Evolutionary conservation across 192 early-diverging fungal species (phyloP), one percentile per base, ranked within the genome.

Genomic region (Coemansia sp.): DNA sequence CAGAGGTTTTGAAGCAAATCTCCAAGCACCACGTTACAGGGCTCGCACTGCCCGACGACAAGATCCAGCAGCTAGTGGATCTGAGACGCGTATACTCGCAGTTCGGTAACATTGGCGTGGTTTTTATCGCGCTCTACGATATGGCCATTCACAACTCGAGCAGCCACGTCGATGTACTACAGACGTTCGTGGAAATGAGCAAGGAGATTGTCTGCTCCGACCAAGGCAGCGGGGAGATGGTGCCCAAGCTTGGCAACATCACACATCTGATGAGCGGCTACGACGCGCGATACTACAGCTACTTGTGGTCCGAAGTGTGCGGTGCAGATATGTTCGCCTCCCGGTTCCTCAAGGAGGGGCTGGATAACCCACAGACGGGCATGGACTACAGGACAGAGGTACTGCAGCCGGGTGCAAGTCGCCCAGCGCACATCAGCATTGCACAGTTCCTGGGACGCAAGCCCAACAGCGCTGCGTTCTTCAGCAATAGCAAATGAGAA

Each of bases 281-380:
- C 65, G 89, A 90, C 61, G 85, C 87, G 17, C 81, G 83, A 2
- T 91, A 92, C 65, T 92, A 91, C 62, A 90, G 91, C 4, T 93
- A 93, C 65, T 63, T 91, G 66, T 93, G 87, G 86, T 86, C 87
- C 3, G 84, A 91, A 75, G 89, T 92, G 46, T 92, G 86, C 65
- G 86, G 89, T 4, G 87, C 88, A 32, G 93, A 95, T 75, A 90
- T 95, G 85, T 95, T 85, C 72, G 89, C 80, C 33, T 84, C 85
- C 25, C 79, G 88, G 9, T 91, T 92, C 73, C 72, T 83, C 56
- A 81, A 79, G 15, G 83, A 89, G 15, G 77, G 81, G 23, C 70
- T 92, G 10, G 53, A 86, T 5, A 72, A 66, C 23, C 41, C 59
- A 22, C 40, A 61, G 35, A 62, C 64, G 4, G 70, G 63, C 34